Evolutionary conservation across 352 stramenopile species (phyloP).

Genomic region (Phytophthora kernoviae): DNA sequence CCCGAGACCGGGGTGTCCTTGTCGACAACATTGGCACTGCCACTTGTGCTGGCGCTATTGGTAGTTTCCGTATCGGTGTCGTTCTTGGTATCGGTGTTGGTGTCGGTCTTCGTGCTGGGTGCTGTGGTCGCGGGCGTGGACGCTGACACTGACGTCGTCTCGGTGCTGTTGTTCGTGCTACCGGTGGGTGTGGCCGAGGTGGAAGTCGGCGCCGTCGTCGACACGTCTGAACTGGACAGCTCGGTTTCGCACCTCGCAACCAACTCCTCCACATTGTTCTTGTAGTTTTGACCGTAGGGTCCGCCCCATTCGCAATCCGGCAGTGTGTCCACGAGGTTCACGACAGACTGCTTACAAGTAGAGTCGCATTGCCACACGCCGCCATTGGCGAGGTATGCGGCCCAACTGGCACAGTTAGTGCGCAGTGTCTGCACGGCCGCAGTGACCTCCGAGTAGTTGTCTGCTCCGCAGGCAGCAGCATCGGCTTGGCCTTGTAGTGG

Average conservation of each 20-base stretch:
- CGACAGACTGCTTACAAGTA: slow-evolving; percentile 10
- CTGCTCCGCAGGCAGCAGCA: background rate
- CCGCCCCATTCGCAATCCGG: slow-evolving; percentile 14
- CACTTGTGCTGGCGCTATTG: background rate
- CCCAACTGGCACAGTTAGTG: slow-evolving; percentile 14
- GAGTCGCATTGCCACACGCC: slow-evolving; percentile 19
- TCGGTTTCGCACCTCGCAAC: background rate
- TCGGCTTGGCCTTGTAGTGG: background rate
- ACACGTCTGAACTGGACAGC: background rate
- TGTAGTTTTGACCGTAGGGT: slow-evolving; percentile 21
- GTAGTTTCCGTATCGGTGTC: no score
- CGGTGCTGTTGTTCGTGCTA: background rate
- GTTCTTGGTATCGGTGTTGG: background rate
- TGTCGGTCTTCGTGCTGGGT: background rate
- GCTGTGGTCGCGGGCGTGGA: background rate
- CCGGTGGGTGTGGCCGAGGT: background rate
- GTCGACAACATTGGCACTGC: background rate
- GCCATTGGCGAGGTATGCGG: slow-evolving; percentile 14
- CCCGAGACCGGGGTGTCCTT: slow-evolving; percentile 4
- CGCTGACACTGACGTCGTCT: background rate
- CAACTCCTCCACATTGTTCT: slow-evolving; percentile 8
- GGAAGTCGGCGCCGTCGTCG: background rate
- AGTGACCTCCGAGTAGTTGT: slow-evolving; percentile 4
- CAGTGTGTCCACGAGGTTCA: slow-evolving; percentile 13
- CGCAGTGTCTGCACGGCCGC: slow-evolving; percentile 8